phyloP scores from a whole-genome alignment of 2,329 filamentous ascomycete genomes.

The Ophiocordyceps unilateralis region DNA sequence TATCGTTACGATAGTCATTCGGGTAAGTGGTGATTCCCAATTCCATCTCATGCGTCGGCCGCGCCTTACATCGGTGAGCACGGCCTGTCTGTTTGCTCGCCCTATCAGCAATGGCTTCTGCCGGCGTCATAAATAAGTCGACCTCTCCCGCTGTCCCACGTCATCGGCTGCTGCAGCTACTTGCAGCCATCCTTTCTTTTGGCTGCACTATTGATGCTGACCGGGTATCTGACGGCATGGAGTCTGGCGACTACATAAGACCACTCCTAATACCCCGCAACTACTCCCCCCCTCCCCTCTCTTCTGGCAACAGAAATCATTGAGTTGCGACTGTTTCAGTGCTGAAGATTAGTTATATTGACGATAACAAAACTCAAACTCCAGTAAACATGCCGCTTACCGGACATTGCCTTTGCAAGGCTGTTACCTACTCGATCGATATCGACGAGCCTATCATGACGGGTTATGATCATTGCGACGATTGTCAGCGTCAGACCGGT shows the following conservation, averaged over 20 bases:
- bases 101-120: background rate
- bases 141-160: background rate
- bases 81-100: too few relatives aligned
- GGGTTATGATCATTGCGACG: slow-evolving; percentile 56
- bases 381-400: slow-evolving; percentile 37
- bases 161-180: background rate
- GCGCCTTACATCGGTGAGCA: too few relatives aligned
- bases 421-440: slow-evolving; percentile 48
- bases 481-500: slow-evolving; percentile 53
- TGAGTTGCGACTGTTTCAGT: too few relatives aligned
- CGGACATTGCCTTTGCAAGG: slow-evolving; percentile 55
- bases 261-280: background rate
- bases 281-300: background rate
- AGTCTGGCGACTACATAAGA: background rate
- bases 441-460: slow-evolving; percentile 33
- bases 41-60: too few relatives aligned
- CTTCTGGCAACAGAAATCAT: too few relatives aligned
- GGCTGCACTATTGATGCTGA: background rate
- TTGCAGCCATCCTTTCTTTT: background rate
- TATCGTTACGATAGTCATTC: too few relatives aligned
- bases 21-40: too few relatives aligned
- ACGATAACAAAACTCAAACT: too few relatives aligned
- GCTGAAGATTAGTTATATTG: too few relatives aligned
- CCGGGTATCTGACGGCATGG: too few relatives aligned
- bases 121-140: background rate